Base-by-base conservation (phyloP, 805 yeast species). In the Huiozyma naganishii region DNA sequence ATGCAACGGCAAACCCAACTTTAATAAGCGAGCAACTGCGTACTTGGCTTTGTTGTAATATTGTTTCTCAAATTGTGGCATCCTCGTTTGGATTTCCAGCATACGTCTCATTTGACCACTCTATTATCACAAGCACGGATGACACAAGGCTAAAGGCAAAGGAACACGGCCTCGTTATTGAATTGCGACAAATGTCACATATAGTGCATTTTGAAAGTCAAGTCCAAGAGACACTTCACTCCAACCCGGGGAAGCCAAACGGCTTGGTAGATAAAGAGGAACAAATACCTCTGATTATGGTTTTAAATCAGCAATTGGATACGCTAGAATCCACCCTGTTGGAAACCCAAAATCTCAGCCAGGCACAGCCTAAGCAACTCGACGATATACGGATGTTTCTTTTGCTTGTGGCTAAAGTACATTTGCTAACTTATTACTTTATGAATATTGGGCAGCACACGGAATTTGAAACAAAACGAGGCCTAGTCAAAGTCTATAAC, bases 11-110 rank as follows among this genome's bases (percentile, higher is more conserved):
- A 3, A 59, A 62, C 17, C 50, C 57, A 3, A 60, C 61, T 29
- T 51, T 63, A 12, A 55, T 82, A n/a, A 74, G 74, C 30, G 97
- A 90, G 62, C 94, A 87, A 55, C 71, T 80, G 29, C 73, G 80
- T 45, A 90, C 98, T 0, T 90, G 98, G 98, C 76, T 85, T n/a
- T 75, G 85, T 6, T 87, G 96, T 56, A 90, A 90, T 57, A 74
- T 85, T 17, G 95, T 85, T 0, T 82, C 94, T 2, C 97, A 89
- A 61, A 75, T 82, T 4, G 79, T 90, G 46, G 95, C 95, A 3
- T 79, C 95, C 2, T 81, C 94, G 7, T 87, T 88, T 65, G 98
- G 98, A 17, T 88, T 83, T 55, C 97, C 97, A 0, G 87, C 95
- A 0, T 87, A 87, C 62, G 87, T 84, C 5, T 85, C 80, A 48